phyloP scores from a whole-genome alignment of 2,329 filamentous ascomycete species.

The Sphaceloma murrayae region DNA sequence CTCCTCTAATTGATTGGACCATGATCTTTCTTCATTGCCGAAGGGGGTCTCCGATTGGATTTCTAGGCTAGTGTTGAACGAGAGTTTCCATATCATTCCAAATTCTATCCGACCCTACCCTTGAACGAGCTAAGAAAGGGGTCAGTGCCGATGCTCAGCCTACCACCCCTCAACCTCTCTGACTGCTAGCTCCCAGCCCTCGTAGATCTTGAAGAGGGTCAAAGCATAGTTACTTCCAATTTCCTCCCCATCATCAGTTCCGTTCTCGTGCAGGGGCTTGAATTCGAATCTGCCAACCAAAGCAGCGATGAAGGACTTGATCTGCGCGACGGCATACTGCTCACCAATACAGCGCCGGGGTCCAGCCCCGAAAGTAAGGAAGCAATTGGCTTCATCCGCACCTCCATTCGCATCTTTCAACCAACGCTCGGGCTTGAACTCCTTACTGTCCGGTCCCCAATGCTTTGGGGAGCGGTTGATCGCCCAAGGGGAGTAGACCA shows the following conservation, averaged over 20 bases:
- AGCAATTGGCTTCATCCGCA: not conserved
- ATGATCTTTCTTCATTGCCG: too few relatives aligned
- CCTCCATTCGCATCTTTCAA: not conserved
- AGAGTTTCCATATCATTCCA: too few relatives aligned
- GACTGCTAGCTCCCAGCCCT: slow-evolving; percentile 16
- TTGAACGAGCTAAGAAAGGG: too few relatives aligned
- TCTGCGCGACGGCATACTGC: not conserved
- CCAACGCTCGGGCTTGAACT: not conserved
- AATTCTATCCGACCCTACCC: too few relatives aligned
- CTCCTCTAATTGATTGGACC: too few relatives aligned
- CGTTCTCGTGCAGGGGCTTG: not conserved
- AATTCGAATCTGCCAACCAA: slow-evolving; percentile 17
- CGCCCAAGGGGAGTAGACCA: not conserved
- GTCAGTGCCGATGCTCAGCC: too few relatives aligned
- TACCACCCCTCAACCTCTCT: slow-evolving; percentile 13
- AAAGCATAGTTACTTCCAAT: slow-evolving; percentile 18
- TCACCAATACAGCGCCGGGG: not conserved
- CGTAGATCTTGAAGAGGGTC: slow-evolving; percentile 19
- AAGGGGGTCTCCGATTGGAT: too few relatives aligned
- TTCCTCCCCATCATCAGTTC: slow-evolving; percentile 17
- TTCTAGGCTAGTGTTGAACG: too few relatives aligned
- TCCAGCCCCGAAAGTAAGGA: not conserved
- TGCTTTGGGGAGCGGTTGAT: not conserved
- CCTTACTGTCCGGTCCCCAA: not conserved
- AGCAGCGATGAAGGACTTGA: slow-evolving; percentile 14